These are phyloP conservation scores for Tephrocybe sp. DNA, from an alignment of 768 basidiomycete species.

Conservation along the genomic window DNA sequence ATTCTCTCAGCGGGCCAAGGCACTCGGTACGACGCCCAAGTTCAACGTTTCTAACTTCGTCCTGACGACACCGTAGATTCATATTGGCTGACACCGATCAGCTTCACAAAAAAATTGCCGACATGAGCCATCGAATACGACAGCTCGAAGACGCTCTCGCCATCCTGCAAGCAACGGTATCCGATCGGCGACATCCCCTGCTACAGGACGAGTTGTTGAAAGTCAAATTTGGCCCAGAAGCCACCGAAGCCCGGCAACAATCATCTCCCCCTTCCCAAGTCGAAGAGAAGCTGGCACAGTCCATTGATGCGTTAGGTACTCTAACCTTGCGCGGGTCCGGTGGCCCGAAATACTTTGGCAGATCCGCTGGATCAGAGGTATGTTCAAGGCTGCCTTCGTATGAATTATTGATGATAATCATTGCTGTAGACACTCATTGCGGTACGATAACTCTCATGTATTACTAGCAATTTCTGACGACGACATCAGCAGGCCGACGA, in stretches of 20 bases:
- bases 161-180: slow-evolving; percentile 56
- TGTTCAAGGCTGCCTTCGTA: too few species aligned
- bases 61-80: slow-evolving; percentile 38
- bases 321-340: slow-evolving; percentile 61
- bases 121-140: slow-evolving; percentile 68
- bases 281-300: slow-evolving; percentile 32
- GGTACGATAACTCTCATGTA: slow-evolving; percentile 18
- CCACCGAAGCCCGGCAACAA: slow-evolving; percentile 28
- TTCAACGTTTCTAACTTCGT: not conserved
- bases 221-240: slow-evolving; percentile 59
- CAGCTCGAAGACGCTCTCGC: slow-evolving; percentile 70
- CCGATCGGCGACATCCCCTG: slow-evolving; percentile 59
- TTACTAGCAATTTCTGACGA: not conserved
- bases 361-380: slow-evolving; percentile 65
- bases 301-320: slow-evolving; percentile 62
- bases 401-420: too few species aligned
- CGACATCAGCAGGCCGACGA: slow-evolving; percentile 25
- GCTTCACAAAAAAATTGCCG: slow-evolving; percentile 62
- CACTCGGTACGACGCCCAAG: slow-evolving; percentile 45
- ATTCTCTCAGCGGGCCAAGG: slow-evolving; percentile 53
- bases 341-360: slow-evolving; percentile 62
- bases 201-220: slow-evolving; percentile 52
- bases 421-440: slow-evolving; percentile 41
- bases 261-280: slow-evolving; percentile 21
- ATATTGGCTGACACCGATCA: slow-evolving; percentile 67